Evolutionary conservation across 1,284 basidiomycete genomes (phyloP), one percentile per base, ranked within the genome.

Genomic region (Pascua sp.): DNA sequence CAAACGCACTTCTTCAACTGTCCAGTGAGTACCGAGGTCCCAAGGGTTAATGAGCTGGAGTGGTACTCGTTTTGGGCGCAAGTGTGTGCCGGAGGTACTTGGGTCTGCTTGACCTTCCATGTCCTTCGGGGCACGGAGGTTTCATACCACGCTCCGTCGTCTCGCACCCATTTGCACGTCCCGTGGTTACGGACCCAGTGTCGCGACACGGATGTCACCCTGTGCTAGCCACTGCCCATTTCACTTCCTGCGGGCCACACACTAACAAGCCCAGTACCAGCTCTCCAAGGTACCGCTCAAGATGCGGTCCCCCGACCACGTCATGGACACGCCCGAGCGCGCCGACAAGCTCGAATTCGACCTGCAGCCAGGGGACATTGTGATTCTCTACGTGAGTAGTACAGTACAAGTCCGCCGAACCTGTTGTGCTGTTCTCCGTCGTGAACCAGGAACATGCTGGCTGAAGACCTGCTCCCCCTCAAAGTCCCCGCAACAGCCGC

Each of bases 1-100:
- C 75, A 77, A 55, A 77, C 75, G n/a, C 75, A 77, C 59, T 77
- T 71, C 63, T 79, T 79, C 67, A 79, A 79, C 59, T 76, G 73
- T 47, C 76, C 76, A 3, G 75, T 77, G 56, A 60, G 73, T 64
- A 36, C 11, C 16, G 15, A n/a, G 24, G 24, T 4, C 24, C 24
- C 44, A 13, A 32, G 24, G 24, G 24, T 32, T 32, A 32, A 7
- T 3, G 24, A 32, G 3, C 7, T 3, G 24, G 24, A 32, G 24
- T 4, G 24, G 24, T 7, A 32, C 4, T 32, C 24, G 24, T 32
- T 32, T 32, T 7, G 24, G 24, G 24, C 24, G 7, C 4, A 32
- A 32, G 24, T 32, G 24, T 32, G 7, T 3, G 24, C 4, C 7
- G 24, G 24, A 7, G 24, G 24, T 7, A 32, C 24, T 32, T 4